A percentile compares a stretch with the other conserved stretches of the same genome.
These are phyloP conservation scores for Tothia fuscella DNA, from an alignment of 2,329 filamentous ascomycete species.

Conservation along the genomic window DNA sequence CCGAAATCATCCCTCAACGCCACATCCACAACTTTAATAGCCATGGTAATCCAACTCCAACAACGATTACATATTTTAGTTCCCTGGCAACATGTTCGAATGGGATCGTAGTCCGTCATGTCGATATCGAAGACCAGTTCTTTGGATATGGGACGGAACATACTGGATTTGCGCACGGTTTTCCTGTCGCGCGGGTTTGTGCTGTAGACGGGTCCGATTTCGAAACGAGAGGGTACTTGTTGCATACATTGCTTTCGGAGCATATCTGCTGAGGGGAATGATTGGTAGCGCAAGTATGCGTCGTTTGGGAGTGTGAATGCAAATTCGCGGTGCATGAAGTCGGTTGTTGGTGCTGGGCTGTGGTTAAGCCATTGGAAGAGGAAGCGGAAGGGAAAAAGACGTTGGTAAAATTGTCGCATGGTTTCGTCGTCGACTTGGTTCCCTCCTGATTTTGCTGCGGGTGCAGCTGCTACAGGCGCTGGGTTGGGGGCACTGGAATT, in stretches of 20 bases:
- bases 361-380: conserved; percentile 99
- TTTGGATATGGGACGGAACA: conserved; percentile 80
- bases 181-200: conserved; percentile 92
- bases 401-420: conserved; percentile 89
- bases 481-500: conserved; percentile 33
- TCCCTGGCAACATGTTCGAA: conserved; percentile 87
- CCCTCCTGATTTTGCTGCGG: background rate
- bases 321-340: conserved; percentile 91
- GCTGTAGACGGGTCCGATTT: conserved; percentile 95
- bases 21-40: conserved; percentile 82
- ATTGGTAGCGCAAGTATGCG: conserved; percentile 85
- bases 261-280: conserved; percentile 55
- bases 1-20: conserved; percentile 90
- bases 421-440: conserved; percentile 60
- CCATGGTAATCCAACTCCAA: conserved; percentile 97
- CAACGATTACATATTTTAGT: conserved; percentile 90
- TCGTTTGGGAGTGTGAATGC: conserved; percentile 91
- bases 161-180: conserved; percentile 62
- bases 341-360: conserved; percentile 68
- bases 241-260: conserved; percentile 75
- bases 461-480: background rate
- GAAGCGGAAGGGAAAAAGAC: conserved; percentile 85
- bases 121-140: conserved; percentile 99
- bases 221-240: conserved; percentile 84
- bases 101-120: conserved; percentile 96